Percentiles rank a stretch among this genome's conserved stretches.
phyloP scores from a whole-genome alignment of 73 alveolate genomes.

The Paramecium sonneborni region DNA sequence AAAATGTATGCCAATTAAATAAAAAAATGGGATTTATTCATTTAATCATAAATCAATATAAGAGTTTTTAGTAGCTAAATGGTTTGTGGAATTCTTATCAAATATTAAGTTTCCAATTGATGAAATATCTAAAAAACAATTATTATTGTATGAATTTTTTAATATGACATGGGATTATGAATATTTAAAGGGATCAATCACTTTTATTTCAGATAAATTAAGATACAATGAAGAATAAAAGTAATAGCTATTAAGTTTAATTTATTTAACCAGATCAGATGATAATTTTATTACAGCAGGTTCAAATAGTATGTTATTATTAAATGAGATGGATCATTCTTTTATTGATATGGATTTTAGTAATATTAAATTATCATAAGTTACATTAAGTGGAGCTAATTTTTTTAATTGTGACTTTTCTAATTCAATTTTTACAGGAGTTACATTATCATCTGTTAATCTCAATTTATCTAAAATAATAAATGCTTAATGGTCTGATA shows the following conservation, averaged over 20 bases:
- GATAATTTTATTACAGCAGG: neutral
- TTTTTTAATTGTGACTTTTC: neutral
- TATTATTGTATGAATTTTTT: neutral
- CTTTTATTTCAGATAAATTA: neutral
- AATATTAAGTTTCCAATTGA: neutral
- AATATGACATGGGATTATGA: neutral
- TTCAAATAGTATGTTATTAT: neutral
- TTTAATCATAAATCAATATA: constrained; percentile 30
- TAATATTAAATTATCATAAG: neutral
- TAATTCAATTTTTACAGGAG: neutral
- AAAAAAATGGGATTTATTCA: neutral
- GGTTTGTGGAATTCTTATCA: neutral
- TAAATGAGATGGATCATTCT: neutral
- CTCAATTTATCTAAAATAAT: neutral
- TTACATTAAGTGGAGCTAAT: neutral
- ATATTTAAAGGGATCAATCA: neutral
- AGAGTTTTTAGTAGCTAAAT: constrained; percentile 36
- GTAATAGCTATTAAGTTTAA: neutral
- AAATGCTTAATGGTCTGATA: neutral
- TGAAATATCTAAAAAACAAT: neutral
- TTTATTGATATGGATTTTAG: constrained; percentile 9
- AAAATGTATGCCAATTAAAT: neutral
- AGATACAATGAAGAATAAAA: neutral
- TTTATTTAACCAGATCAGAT: neutral
- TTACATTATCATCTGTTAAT: neutral